Percentiles rank a stretch among this genome's conserved stretches.
Evolutionary conservation across 2,329 filamentous ascomycete genomes (phyloP).

Genomic region (Zymoseptoria ardabiliae): DNA sequence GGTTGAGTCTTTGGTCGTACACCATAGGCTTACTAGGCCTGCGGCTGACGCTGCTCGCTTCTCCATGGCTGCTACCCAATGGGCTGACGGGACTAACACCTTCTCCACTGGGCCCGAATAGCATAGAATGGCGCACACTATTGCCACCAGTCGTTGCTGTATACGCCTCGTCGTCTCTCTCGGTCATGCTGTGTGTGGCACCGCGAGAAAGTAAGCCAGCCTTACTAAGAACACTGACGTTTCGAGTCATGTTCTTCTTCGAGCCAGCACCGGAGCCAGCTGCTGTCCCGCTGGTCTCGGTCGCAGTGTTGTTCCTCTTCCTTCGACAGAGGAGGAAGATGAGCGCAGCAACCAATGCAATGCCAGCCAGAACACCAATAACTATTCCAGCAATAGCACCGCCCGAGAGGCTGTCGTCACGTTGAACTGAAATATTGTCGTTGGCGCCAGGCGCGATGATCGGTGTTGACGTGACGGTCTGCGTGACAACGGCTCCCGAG

Average conservation of each 20-base stretch:
- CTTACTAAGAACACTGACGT: slow-evolving; percentile 43
- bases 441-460: slow-evolving; percentile 16
- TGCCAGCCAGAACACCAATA: slow-evolving; percentile 34
- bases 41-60: slow-evolving; percentile 18
- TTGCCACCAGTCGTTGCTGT: slow-evolving; percentile 18
- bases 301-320: slow-evolving; percentile 20
- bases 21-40: slow-evolving; percentile 39
- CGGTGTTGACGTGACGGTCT: slow-evolving; percentile 38
- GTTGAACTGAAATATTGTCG: slow-evolving; percentile 13
- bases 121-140: slow-evolving; percentile 28
- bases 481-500: slow-evolving; percentile 37
- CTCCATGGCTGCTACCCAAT: slow-evolving; percentile 20
- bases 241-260: slow-evolving; percentile 27
- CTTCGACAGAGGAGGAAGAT: slow-evolving; percentile 36
- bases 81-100: slow-evolving; percentile 27
- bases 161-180: slow-evolving; percentile 21
- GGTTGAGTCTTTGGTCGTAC: slow-evolving; percentile 44
- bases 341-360: slow-evolving; percentile 32
- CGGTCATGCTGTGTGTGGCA: slow-evolving; percentile 20
- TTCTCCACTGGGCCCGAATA: slow-evolving; percentile 22
- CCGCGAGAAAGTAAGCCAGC: slow-evolving; percentile 36
- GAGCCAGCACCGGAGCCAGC: slow-evolving; percentile 7
- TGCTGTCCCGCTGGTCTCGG: slow-evolving; percentile 7
- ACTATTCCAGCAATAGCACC: slow-evolving; percentile 40
- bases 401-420: slow-evolving; percentile 27